These are phyloP conservation scores for Biscogniauxia mediterranea DNA, from an alignment of 2,329 filamentous ascomycete species.

Conservation along the genomic window DNA sequence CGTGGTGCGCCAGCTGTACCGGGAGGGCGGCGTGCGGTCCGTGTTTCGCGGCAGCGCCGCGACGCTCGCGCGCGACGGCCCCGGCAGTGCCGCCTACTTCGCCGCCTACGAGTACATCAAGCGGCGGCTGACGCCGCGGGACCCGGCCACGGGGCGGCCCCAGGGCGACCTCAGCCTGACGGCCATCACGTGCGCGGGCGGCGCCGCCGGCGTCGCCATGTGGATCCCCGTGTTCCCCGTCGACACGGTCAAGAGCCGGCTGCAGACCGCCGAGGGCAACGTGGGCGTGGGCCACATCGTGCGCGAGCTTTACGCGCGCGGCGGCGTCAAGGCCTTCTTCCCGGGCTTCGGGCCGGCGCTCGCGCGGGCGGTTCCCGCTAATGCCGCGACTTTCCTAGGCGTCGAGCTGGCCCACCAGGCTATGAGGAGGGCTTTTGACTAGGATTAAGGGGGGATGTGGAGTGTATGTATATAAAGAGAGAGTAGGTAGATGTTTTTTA, in stretches of 20 bases:
- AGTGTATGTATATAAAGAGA: too few species aligned
- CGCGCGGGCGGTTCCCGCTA: constrained; percentile 89
- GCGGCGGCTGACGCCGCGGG: constrained; percentile 77
- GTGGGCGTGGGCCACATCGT: constrained; percentile 79
- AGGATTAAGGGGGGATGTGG: constrained; percentile 4
- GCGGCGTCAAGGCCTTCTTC: constrained; percentile 91
- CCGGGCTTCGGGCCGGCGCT: constrained; percentile 92
- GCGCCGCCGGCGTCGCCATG: constrained; percentile 92
- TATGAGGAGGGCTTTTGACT: constrained; percentile 73
- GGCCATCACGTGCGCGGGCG: constrained; percentile 84
- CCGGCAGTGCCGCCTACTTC: constrained; percentile 92
- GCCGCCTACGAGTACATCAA: constrained; percentile 97
- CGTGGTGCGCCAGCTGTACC: constrained; percentile 91
- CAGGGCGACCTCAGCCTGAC: constrained; percentile 75
- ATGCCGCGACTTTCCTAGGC: constrained; percentile 90
- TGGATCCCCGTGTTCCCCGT: constrained; percentile 99
- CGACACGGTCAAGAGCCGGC: constrained; percentile 90
- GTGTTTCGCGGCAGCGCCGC: constrained; percentile 91
- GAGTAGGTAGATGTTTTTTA: too few species aligned
- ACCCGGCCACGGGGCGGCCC: constrained; percentile 68
- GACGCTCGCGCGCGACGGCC: constrained; percentile 90
- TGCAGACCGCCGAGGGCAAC: constrained; percentile 88
- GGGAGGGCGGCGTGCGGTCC: constrained; percentile 82
- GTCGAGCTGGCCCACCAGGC: constrained; percentile 81
- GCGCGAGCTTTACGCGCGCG: constrained; percentile 75